phyloP scores from a whole-genome alignment of 768 basidiomycete species.

The Lactifluus echinatus region DNA sequence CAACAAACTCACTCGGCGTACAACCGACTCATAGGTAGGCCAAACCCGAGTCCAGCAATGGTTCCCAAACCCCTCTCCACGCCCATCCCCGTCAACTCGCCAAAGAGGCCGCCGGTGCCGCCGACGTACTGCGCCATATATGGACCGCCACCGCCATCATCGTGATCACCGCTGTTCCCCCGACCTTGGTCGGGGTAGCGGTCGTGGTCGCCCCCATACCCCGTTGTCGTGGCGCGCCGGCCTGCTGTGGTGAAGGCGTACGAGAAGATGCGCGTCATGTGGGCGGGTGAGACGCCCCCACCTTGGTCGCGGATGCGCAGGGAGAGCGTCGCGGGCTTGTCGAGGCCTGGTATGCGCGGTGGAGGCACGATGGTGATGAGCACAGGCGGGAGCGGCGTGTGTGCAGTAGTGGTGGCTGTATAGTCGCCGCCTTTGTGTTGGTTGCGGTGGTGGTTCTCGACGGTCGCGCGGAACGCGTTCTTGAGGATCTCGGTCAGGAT shows the following conservation, averaged over 20 bases:
- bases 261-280: conserved; percentile 77
- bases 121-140: conserved; percentile 76
- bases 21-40: conserved; percentile 70
- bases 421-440: conserved; percentile 22
- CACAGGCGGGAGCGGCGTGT: conserved; percentile 46
- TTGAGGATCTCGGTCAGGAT: conserved; percentile 87
- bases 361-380: conserved; percentile 63
- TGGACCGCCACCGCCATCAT: conserved; percentile 45
- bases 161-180: conserved; percentile 32
- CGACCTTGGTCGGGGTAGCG: too few species aligned
- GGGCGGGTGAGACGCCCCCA: conserved; percentile 67
- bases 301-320: conserved; percentile 81
- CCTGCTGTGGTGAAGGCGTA: conserved; percentile 89
- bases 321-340: conserved; percentile 47
- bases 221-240: conserved; percentile 23
- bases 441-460: conserved; percentile 56
- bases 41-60: conserved; percentile 84
- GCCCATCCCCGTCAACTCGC: conserved; percentile 73
- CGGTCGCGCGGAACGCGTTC: conserved; percentile 84
- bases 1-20: conserved; percentile 53
- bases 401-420: conserved; percentile 22
- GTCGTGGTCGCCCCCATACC: neutral
- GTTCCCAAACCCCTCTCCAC: conserved; percentile 80
- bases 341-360: conserved; percentile 15
- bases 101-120: too few species aligned